Evolutionary conservation across 306 rosid genomes (phyloP), one percentile per base, ranked within the genome.

Genomic region (Datisca glomerata): DNA sequence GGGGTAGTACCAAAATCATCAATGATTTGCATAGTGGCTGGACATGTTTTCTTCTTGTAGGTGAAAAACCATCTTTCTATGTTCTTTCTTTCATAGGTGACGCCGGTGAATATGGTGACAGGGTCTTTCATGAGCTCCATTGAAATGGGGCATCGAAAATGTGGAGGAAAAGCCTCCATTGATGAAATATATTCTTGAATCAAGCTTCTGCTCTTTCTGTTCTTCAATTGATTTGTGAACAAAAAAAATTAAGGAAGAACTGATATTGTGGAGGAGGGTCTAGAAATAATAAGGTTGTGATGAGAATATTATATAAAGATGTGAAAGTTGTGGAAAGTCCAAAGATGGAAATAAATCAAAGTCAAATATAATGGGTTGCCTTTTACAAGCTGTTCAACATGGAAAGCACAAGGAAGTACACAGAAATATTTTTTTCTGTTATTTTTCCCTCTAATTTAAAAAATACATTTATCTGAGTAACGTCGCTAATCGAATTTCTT

Each of bases 111-210:
- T 45, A 74, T 41, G 21, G 73, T 74, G 16, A 74, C 76, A 1
- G 81, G 76, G 0, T 74, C 76, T 6, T 45, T 50, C 81, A 74
- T 69, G 19, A 69, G 40, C 67, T 69, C 81, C 63, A 55, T 55
- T 31, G 81, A 65, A 45, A 74, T 74, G 22, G 81, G 81, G 53
- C 81, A 74, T 16, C 57, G 51, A 39, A 74, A 74, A 41, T 65
- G 65, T 0, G 75, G 70, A 12, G 47, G 47, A 43, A 63, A 49
- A n/a, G n/a, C n/a, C 34, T 69, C 69, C 72, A 63, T 68, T 28
- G 49, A n/a, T n/a, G n/a, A n/a, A n/a, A n/a, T n/a, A n/a, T n/a
- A n/a, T n/a, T n/a, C n/a, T 40, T n/a, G 51, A 45, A 24, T 27
- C 41, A n/a, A 13, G 53, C 13, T 42, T 25, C 8, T 21, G 24